Conservation (phyloP, 441 rosid species). For the Metrosideros polymorpha region DNA sequence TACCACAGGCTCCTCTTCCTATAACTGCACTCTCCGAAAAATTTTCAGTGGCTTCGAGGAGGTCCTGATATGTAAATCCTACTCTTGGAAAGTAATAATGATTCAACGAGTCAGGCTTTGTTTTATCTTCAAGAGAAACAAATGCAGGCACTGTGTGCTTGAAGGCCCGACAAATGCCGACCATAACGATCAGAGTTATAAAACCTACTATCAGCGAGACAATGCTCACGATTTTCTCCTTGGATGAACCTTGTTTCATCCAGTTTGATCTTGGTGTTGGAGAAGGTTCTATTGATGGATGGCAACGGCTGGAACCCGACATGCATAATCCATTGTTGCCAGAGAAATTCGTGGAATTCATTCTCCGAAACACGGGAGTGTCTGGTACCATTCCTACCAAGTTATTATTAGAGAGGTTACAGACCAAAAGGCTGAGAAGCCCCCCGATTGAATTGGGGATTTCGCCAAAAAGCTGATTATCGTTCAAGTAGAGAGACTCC, state of each 20-base stretch:
- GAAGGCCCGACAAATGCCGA: conserved; percentile 29
- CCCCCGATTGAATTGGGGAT: conserved; percentile 38
- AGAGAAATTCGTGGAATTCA: conserved; percentile 41
- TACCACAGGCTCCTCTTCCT: conserved; percentile 55
- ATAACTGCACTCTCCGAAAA: conserved; percentile 33
- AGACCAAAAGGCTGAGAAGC: conserved; percentile 43
- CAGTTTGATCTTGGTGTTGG: conserved; percentile 11
- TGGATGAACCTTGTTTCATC: conserved; percentile 25
- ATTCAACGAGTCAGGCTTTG: conserved; percentile 24
- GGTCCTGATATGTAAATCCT: conserved; percentile 50
- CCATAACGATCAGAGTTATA: conserved; percentile 19
- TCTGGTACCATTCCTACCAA: conserved; percentile 40
- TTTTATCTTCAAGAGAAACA: conserved; percentile 23
- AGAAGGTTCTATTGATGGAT: not conserved
- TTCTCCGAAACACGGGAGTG: conserved; percentile 33
- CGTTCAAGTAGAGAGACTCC: conserved; percentile 44
- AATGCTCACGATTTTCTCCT: conserved; percentile 30
- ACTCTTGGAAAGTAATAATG: conserved; percentile 45
- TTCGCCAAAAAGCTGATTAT: conserved; percentile 40
- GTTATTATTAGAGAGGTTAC: conserved; percentile 47
- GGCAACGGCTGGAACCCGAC: conserved; percentile 15
- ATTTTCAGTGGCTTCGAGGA: conserved; percentile 36
- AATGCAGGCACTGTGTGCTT: conserved; percentile 19
- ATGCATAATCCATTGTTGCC: conserved; percentile 36
- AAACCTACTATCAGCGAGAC: conserved; percentile 22